Evolutionary conservation across 73 alveolate species (phyloP), one percentile per base, ranked within the genome.

Genomic region (Paramecium sexaurelia): DNA sequence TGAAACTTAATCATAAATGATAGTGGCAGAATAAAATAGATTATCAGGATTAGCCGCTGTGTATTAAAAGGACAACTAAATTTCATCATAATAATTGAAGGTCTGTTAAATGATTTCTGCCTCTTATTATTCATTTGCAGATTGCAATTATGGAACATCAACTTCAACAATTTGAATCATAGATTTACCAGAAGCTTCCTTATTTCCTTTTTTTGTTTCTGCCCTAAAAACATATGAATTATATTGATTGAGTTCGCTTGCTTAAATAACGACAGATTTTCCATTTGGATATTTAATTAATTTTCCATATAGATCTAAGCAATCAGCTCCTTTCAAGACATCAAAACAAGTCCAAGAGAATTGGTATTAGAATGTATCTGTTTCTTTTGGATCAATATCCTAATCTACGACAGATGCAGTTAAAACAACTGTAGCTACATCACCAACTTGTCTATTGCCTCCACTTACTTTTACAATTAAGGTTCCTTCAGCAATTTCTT

Each of bases 111-210:
- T 11, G 22, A n/a, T 61, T 11, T 29, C 39, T 26, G 39, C 83
- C 26, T 61, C 83, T 10, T 29, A 15, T 29, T 10, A 26, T 61
- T 61, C 39, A 61, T 61, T 61, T 13, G 26, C 43, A 10, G 83
- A 32, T 61, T 61, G 26, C 6, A 78, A 41, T 20, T 41, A 39
- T 6, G 90, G 90, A 36, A 78, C 45, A 78, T 78, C 90, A 9
- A 78, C 29, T 78, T 78, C 90, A 3, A 78, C 73, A 15, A 78
- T 33, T 61, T 61, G 47, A 61, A 61, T 61, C 83, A 61, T 61
- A 6, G 83, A 61, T 61, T 61, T 61, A 1, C 83, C 83, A 1
- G 43, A 3, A 3, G 83, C 83, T 6, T 61, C 15, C 26, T 61
- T 61, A 26, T 26, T 61, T 4, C 43, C 39, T 24, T 61, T 61